Percentiles rank a stretch among this genome's conserved stretches.
phyloP scores from a whole-genome alignment of 2,329 filamentous ascomycete species.

The Periglandula ipomoeae region DNA sequence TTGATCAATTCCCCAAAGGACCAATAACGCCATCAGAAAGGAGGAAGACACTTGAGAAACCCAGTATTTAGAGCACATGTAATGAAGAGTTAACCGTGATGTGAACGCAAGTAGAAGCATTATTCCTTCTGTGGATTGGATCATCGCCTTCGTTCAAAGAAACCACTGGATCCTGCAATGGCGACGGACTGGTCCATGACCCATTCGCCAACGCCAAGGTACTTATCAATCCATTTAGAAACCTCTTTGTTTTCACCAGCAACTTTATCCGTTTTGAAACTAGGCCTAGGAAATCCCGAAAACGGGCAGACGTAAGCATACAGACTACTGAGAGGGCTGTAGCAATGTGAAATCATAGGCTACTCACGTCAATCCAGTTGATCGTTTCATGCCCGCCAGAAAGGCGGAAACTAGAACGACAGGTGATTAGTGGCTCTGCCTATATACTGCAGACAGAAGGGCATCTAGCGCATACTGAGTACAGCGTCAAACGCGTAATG shows the following conservation, averaged over 20 bases:
- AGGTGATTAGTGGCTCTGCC: neutral
- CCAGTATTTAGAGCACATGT: neutral
- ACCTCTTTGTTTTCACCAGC: constrained; percentile 71
- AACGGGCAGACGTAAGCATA: constrained; percentile 22
- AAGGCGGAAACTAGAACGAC: constrained; percentile 71
- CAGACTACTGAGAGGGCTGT: neutral
- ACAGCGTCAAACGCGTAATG: constrained; percentile 97
- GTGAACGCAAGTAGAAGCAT: neutral
- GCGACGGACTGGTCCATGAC: constrained; percentile 97
- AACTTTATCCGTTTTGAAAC: constrained; percentile 80
- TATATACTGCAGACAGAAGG: neutral
- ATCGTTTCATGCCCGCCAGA: constrained; percentile 93
- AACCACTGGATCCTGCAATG: constrained; percentile 77
- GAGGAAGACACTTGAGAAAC: too few species aligned
- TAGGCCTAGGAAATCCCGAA: constrained; percentile 44
- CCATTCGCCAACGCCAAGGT: constrained; percentile 91
- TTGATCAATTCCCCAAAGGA: neutral
- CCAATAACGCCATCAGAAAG: neutral
- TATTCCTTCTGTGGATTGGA: neutral
- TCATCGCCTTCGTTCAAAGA: constrained; percentile 84
- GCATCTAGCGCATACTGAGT: constrained; percentile 52
- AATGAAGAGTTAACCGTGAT: neutral
- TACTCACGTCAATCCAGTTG: constrained; percentile 93
- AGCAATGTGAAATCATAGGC: neutral
- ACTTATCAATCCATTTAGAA: constrained; percentile 84